These are phyloP conservation scores for Plasmopara halstedii DNA, from an alignment of 352 stramenopile genomes.

Conservation along the genomic window DNA sequence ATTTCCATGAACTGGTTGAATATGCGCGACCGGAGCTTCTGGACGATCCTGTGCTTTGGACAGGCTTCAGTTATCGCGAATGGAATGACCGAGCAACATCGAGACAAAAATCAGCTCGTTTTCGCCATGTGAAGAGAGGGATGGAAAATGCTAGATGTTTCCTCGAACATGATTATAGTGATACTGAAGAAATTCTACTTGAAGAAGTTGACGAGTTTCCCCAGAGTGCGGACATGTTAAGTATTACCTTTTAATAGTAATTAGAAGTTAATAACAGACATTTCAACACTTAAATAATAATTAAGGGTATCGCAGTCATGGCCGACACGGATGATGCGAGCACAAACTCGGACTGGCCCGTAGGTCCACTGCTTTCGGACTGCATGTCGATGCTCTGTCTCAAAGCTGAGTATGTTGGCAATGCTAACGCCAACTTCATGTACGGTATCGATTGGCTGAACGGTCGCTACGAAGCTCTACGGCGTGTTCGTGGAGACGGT, in stretches of 20 bases:
- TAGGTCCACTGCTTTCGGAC: slow-evolving; percentile 42
- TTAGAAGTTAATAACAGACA: neutral
- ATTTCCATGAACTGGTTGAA: slow-evolving; percentile 22
- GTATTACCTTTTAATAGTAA: too few species aligned
- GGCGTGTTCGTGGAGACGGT: slow-evolving; percentile 82
- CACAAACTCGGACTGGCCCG: slow-evolving; percentile 6
- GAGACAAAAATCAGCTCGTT: neutral
- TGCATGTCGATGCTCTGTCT: slow-evolving; percentile 47
- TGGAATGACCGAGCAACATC: slow-evolving; percentile 24
- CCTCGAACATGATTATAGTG: neutral
- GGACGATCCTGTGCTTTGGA: slow-evolving; percentile 28
- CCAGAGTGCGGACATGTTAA: neutral
- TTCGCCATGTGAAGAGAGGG: neutral
- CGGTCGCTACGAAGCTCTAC: slow-evolving; percentile 60
- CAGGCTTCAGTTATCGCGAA: slow-evolving; percentile 31
- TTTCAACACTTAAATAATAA: too few species aligned
- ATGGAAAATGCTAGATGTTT: neutral
- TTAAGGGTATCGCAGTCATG: neutral
- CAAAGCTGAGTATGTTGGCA: slow-evolving; percentile 65
- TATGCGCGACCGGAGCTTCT: slow-evolving; percentile 12
- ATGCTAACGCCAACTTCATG: slow-evolving; percentile 68
- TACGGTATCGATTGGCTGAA: slow-evolving; percentile 58
- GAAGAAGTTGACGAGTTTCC: slow-evolving; percentile 13
- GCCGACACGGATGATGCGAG: neutral
- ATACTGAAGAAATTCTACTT: slow-evolving; percentile 7